phyloP scores from a whole-genome alignment of 305 asterid genomes.

The Plantago lanceolata region DNA sequence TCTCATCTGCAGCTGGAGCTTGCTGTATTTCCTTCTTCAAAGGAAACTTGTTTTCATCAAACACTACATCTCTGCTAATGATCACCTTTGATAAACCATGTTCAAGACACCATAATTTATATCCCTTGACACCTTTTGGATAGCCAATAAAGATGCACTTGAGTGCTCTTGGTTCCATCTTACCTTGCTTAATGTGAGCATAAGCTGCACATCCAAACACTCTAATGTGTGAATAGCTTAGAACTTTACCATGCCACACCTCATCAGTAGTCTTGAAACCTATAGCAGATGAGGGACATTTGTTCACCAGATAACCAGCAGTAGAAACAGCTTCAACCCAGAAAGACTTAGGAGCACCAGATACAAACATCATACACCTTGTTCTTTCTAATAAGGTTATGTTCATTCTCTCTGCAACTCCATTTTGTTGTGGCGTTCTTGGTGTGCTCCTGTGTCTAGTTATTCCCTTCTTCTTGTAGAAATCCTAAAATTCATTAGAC shows the following conservation, averaged over 20 bases:
- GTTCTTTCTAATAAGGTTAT: not conserved
- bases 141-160: not conserved
- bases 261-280: not conserved
- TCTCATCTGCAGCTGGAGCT: too few species aligned
- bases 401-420: not conserved
- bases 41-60: not conserved
- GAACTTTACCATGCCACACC: not conserved
- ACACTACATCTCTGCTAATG: not conserved
- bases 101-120: not conserved
- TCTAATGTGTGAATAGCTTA: not conserved
- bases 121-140: not conserved
- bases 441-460: not conserved
- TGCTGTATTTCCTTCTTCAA: too few species aligned
- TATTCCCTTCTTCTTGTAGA: not conserved
- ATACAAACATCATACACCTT: not conserved
- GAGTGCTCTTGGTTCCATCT: not conserved
- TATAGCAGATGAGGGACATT: not conserved
- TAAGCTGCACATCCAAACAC: slow-evolving; percentile 3
- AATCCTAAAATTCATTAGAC: not conserved
- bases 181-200: not conserved
- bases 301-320: not conserved
- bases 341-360: not conserved
- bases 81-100: not conserved
- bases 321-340: slow-evolving; percentile 6
- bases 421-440: not conserved